Evolutionary conservation across 2,329 filamentous ascomycete genomes (phyloP), one percentile per base, ranked within the genome.

Genomic region (Penicillium expansum): DNA sequence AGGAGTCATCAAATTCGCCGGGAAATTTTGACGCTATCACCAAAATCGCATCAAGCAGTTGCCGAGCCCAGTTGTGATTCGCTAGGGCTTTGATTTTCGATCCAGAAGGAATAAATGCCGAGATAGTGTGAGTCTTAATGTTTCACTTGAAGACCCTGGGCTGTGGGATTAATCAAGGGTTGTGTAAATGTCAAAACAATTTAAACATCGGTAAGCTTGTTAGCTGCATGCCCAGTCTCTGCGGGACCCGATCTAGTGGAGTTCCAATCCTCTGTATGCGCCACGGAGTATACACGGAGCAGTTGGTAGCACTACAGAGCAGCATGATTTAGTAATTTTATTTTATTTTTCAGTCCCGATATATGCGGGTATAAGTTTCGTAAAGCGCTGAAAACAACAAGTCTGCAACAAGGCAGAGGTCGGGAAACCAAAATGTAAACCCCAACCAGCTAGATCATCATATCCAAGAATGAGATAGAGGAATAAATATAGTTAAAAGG

Each of bases 291-390:
- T 20, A 11, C n/a, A 24, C 39, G 7, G 5, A 32, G 11, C 18
- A 32, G 8, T 24, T 16, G n/a, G 29, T 45, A 45, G 29, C 43
- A 45, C 27, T 22, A 33, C 13, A 22, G 18, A 27, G 22, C 24
- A 35, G 8, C 43, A 53, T 50, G 11, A 2, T 61, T 58, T 49
- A 53, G 53, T 39, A 32, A 27, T 53, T 54, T 52, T 33, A 14
- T n/a, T 61, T 57, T 59, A 49, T 57, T 55, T 55, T 38, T 47
- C 44, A 48, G 22, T 52, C 45, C 49, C 60, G 43, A 42, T 14
- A 37, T 44, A 24, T 43, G 48, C 52, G 38, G 51, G 29, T 22
- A 42, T 42, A 56, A 61, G 47, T 39, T 57, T 59, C 58, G 35
- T 38, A 47, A 52, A 47, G 16, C 48, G 60, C 59, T 57, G 43